Evolutionary conservation across 768 basidiomycete species (phyloP).

Genomic region (Saitozyma sp.): DNA sequence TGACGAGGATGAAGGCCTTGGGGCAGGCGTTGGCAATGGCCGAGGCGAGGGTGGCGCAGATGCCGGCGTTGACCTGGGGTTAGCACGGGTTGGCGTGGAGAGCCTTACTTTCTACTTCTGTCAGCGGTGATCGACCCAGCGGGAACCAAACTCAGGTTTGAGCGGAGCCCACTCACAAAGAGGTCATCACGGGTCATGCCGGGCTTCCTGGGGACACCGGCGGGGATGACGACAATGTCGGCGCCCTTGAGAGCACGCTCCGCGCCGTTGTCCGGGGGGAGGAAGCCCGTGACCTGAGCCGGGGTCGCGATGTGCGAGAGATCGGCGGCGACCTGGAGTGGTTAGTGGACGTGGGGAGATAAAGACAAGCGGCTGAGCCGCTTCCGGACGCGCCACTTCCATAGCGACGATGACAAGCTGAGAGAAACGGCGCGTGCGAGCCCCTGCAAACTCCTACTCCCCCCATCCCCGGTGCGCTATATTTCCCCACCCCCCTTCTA

Average conservation of each 20-base stretch:
- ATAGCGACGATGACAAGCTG: no score
- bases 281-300: conserved; percentile 64
- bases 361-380: neutral
- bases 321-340: conserved; percentile 73
- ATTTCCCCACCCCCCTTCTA: no score
- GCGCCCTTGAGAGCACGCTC: conserved; percentile 74
- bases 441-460: no score
- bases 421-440: no score
- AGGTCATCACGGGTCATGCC: conserved; percentile 53
- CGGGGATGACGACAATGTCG: conserved; percentile 93
- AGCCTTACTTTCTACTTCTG: conserved; percentile 22
- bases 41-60: conserved; percentile 91
- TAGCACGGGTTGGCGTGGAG: neutral
- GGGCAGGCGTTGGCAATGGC: conserved; percentile 83
- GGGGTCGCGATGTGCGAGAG: conserved; percentile 89
- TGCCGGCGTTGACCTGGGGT: conserved; percentile 87
- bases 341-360: conserved; percentile 8
- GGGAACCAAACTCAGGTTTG: neutral
- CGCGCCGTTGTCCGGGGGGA: conserved; percentile 47
- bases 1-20: conserved; percentile 89
- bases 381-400: neutral
- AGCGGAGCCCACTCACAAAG: conserved; percentile 53
- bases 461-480: no score
- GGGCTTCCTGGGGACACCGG: conserved; percentile 98
- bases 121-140: conserved; percentile 3